These are phyloP conservation scores for Fusarium sp. DNA, from an alignment of 2,329 filamentous ascomycete species.

Conservation along the genomic window DNA sequence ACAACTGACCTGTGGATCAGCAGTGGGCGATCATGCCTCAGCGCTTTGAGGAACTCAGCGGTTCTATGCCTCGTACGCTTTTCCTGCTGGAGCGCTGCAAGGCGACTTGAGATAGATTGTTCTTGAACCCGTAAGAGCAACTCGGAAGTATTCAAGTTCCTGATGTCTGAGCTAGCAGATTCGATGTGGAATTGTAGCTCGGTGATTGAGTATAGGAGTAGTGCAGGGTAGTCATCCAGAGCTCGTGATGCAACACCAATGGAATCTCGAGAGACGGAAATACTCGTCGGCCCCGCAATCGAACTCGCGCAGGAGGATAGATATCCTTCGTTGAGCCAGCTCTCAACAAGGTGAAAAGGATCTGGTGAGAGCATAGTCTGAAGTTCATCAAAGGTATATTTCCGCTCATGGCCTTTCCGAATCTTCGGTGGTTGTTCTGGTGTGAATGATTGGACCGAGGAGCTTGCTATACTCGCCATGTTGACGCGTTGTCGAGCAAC, in stretches of 20 bases:
- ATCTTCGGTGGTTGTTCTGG: neutral
- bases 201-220: neutral
- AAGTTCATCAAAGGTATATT: neutral
- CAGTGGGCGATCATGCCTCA: accelerated
- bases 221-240: neutral
- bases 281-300: neutral
- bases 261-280: neutral
- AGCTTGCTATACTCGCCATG: neutral
- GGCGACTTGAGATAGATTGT: neutral
- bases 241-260: neutral
- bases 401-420: neutral
- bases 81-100: neutral
- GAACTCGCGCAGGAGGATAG: neutral
- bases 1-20: neutral
- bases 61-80: neutral
- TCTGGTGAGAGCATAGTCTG: neutral
- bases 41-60: neutral
- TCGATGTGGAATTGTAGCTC: neutral
- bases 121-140: neutral
- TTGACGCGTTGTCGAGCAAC: neutral
- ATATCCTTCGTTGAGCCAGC: neutral
- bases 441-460: neutral
- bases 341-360: neutral
- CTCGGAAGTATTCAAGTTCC: no score
- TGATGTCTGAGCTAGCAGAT: neutral